A percentile compares a stretch with the other conserved stretches of the same genome.
phyloP scores from a whole-genome alignment of 1,139 yeast genomes.

The Geotrichum reessii region DNA sequence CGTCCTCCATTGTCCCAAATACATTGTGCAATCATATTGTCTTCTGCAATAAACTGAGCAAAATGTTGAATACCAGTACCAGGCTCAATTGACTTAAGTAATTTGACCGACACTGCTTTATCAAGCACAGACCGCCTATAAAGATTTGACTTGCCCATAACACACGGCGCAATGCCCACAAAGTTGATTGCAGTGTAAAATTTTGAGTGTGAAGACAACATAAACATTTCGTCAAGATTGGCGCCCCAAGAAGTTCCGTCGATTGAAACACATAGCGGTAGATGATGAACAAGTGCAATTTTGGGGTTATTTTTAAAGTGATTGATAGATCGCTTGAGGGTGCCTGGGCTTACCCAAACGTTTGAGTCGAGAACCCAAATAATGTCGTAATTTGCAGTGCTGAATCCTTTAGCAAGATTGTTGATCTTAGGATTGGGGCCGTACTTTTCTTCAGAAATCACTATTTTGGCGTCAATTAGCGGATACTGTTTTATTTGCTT shows the following conservation, averaged over 20 bases:
- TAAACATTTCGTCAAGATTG: slow-evolving; percentile 78
- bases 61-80: slow-evolving; percentile 59
- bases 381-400: slow-evolving; percentile 61
- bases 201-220: slow-evolving; percentile 77
- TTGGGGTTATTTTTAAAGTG: slow-evolving; percentile 37
- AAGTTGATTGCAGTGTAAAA: slow-evolving; percentile 75
- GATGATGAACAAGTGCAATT: slow-evolving; percentile 69
- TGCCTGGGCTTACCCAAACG: slow-evolving; percentile 68
- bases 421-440: slow-evolving; percentile 91
- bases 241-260: slow-evolving; percentile 47
- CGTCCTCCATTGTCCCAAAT: slow-evolving; percentile 52
- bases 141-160: slow-evolving; percentile 84
- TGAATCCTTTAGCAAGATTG: slow-evolving; percentile 74
- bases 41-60: slow-evolving; percentile 83
- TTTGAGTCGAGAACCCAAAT: slow-evolving; percentile 88
- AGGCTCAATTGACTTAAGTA: slow-evolving; percentile 10
- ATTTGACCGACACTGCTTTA: slow-evolving; percentile 44
- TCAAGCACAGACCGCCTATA: slow-evolving; percentile 69
- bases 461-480: slow-evolving; percentile 51
- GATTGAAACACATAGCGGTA: slow-evolving; percentile 57
- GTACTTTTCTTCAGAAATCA: slow-evolving; percentile 44
- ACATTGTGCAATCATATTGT: slow-evolving; percentile 85
- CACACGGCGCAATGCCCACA: slow-evolving; percentile 80
- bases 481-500: slow-evolving; percentile 51
- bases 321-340: slow-evolving; percentile 60